Evolutionary conservation across 169 alveolate genomes (phyloP).

Genomic region (Perkinsus chesapeaki): DNA sequence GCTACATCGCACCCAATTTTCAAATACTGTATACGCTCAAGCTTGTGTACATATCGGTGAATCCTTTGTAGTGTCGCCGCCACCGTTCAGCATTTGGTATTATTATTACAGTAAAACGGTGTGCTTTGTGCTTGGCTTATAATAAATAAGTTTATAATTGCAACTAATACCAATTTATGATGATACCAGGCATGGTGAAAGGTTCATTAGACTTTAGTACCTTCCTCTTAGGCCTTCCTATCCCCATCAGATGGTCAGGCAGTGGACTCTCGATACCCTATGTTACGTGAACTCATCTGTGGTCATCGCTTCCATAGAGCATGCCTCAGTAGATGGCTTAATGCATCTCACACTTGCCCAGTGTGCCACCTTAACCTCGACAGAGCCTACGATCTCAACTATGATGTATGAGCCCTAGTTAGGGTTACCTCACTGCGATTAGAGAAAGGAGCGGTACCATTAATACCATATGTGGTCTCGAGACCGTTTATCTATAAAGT

Average conservation of each 20-base stretch:
- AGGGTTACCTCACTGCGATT: not conserved
- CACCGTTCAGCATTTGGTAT: no score
- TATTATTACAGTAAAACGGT: no score
- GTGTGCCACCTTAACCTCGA: not conserved
- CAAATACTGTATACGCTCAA: no score
- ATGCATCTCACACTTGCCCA: not conserved
- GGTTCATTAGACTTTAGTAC: no score
- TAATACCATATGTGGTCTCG: not conserved
- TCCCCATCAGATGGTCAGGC: not conserved
- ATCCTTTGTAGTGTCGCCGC: no score
- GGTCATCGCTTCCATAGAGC: not conserved
- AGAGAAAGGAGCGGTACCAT: not conserved
- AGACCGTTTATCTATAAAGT: no score
- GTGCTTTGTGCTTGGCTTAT: no score
- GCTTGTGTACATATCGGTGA: no score
- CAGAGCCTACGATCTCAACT: not conserved
- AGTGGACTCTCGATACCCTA: not conserved
- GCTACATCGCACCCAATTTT: no score
- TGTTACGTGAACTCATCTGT: not conserved
- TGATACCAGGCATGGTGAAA: no score
- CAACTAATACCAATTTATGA: no score
- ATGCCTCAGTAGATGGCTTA: not conserved
- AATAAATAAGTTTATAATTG: no score
- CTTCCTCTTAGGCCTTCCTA: not conserved
- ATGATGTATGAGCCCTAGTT: not conserved